These are phyloP conservation scores for Eucalyptus curtisii DNA, from an alignment of 345 rosid genomes.

Conservation along the genomic window DNA sequence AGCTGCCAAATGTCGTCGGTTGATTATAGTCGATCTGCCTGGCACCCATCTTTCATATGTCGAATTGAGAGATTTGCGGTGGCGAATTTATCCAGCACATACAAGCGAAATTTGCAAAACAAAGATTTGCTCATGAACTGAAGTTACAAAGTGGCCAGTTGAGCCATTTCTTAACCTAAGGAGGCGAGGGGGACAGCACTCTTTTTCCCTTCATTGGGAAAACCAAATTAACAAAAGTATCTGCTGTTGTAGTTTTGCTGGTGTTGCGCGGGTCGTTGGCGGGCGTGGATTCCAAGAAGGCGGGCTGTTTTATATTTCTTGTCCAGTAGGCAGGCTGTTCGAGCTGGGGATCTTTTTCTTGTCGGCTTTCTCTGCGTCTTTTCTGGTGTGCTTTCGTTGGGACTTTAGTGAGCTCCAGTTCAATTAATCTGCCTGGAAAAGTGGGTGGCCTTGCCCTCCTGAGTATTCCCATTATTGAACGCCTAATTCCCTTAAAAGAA, in stretches of 20 bases:
- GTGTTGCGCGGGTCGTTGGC: not conserved
- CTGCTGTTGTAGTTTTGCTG: not conserved
- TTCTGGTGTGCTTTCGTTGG: not conserved
- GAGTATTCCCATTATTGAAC: not conserved
- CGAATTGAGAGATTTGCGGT: not conserved
- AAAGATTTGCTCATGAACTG: not conserved
- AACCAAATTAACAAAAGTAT: not conserved
- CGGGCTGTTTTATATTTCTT: not conserved
- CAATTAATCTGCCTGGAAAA: not conserved
- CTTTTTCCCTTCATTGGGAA: fast-evolving
- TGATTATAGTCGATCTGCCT: not conserved
- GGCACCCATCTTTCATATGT: not conserved
- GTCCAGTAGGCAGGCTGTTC: not conserved
- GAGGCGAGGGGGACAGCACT: not conserved
- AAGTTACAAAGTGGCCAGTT: not conserved
- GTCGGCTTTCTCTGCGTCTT: not conserved
- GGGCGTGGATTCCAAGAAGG: not conserved
- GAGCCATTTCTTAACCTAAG: not conserved
- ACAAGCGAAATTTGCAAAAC: not conserved
- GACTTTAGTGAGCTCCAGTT: not conserved
- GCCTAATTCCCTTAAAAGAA: not conserved
- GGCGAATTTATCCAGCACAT: not conserved
- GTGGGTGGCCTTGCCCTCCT: not conserved
- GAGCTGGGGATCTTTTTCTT: not conserved
- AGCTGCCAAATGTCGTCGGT: fast-evolving